Conservation (phyloP, 441 rosid species). For the Cnidoscolus chayamansa region DNA sequence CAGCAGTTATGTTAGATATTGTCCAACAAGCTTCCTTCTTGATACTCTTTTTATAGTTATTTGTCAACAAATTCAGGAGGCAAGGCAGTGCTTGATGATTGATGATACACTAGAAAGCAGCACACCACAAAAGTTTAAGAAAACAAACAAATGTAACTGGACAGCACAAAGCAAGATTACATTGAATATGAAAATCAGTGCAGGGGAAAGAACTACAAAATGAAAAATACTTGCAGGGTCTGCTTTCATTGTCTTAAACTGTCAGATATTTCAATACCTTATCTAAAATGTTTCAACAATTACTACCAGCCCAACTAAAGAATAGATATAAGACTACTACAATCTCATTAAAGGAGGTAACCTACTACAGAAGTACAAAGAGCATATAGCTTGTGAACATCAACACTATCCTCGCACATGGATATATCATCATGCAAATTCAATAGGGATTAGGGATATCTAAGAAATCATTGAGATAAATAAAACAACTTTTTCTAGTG, state of each 20-base stretch:
- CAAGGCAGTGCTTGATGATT: slow-evolving; percentile 66
- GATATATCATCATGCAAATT: too few species aligned
- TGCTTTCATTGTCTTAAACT: not conserved
- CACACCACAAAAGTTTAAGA: slow-evolving; percentile 8
- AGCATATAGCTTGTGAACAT: not conserved
- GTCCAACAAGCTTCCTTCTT: slow-evolving; percentile 97
- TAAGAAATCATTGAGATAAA: not conserved
- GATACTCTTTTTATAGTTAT: slow-evolving; percentile 72
- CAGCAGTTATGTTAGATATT: slow-evolving; percentile 91
- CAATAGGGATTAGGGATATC: too few species aligned
- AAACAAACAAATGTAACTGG: not conserved
- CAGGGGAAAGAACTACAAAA: not conserved
- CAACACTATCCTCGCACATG: not conserved
- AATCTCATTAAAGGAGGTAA: not conserved
- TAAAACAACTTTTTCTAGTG: not conserved
- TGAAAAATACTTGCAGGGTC: not conserved
- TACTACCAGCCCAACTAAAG: not conserved
- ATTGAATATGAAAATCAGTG: too few species aligned
- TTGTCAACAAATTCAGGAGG: slow-evolving; percentile 61
- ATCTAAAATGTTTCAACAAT: too few species aligned
- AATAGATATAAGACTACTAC: not conserved
- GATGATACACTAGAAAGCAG: slow-evolving; percentile 53
- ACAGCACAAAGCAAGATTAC: not conserved
- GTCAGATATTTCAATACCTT: too few species aligned
- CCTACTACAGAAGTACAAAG: too few species aligned